These are phyloP conservation scores for Colletotrichum truncatum DNA, from an alignment of 2,329 filamentous ascomycete genomes.

Conservation along the genomic window DNA sequence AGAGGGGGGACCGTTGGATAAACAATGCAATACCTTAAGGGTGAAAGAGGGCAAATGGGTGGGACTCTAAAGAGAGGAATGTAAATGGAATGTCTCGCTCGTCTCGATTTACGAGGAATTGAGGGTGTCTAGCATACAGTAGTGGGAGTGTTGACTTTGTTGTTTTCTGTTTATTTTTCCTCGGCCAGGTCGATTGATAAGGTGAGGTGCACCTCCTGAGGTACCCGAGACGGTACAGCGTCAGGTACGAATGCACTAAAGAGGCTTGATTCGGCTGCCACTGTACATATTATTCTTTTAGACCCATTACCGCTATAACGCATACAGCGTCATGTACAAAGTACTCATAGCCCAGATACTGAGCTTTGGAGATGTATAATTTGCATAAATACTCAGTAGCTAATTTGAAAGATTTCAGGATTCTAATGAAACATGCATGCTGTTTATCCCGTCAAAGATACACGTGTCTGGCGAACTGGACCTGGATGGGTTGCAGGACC, in stretches of 20 bases:
- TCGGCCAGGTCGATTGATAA: not conserved
- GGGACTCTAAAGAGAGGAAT: not conserved
- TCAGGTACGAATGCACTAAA: too few species aligned
- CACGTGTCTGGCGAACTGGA: slow-evolving; percentile 7
- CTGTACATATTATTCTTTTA: too few species aligned
- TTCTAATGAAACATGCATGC: not conserved
- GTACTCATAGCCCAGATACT: too few species aligned
- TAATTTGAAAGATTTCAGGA: not conserved
- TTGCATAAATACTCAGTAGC: too few species aligned
- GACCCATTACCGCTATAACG: too few species aligned
- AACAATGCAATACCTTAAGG: not conserved
- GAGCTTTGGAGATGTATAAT: too few species aligned
- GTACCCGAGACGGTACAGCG: not conserved
- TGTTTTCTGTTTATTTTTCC: not conserved
- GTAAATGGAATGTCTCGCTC: not conserved
- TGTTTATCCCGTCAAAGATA: not conserved
- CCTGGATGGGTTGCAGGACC: not conserved
- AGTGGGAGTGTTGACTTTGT: too few species aligned
- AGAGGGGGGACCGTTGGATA: not conserved
- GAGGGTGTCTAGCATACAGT: not conserved
- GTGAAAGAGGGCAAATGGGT: not conserved
- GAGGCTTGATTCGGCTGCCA: too few species aligned
- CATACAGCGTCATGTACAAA: too few species aligned
- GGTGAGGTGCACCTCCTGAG: not conserved
- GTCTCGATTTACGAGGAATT: not conserved